A percentile compares a stretch with the other conserved stretches of the same genome.
These are phyloP conservation scores for Pythium volutum DNA, from an alignment of 352 stramenopile species.

Conservation along the genomic window DNA sequence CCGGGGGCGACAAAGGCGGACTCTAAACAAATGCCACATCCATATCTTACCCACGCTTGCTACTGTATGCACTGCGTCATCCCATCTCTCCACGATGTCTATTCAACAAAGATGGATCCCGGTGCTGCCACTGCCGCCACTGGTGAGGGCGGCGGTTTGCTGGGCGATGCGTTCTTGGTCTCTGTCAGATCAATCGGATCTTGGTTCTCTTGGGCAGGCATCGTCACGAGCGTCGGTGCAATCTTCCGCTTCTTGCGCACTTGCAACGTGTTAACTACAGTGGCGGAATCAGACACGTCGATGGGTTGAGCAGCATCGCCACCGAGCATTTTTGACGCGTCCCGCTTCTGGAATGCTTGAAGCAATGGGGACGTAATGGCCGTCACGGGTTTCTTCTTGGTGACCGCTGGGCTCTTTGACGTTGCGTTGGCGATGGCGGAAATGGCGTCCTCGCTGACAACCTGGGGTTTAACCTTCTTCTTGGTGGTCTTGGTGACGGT, in stretches of 20 bases:
- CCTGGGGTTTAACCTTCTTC: constrained; percentile 43
- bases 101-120: constrained; percentile 2
- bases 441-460: neutral
- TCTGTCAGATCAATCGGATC: constrained; percentile 21
- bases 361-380: constrained; percentile 20
- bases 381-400: constrained; percentile 21
- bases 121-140: neutral
- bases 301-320: constrained; percentile 16
- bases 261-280: constrained; percentile 59
- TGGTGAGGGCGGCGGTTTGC: neutral
- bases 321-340: constrained; percentile 7
- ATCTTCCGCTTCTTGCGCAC: constrained; percentile 86
- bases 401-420: constrained; percentile 21
- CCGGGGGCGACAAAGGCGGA: constrained; percentile 49
- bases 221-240: constrained; percentile 38
- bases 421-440: neutral
- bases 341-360: constrained; percentile 25
- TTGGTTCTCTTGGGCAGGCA: constrained; percentile 1
- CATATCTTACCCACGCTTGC: constrained; percentile 2
- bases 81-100: neutral
- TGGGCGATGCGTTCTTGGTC: neutral
- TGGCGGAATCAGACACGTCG: constrained; percentile 18
- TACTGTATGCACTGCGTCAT: neutral
- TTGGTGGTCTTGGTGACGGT: constrained; percentile 52
- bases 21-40: constrained; percentile 26